Percentiles rank a stretch among this genome's conserved stretches.
These are phyloP conservation scores for Sungouiella blattae DNA, from an alignment of 805 yeast species.

Conservation along the genomic window DNA sequence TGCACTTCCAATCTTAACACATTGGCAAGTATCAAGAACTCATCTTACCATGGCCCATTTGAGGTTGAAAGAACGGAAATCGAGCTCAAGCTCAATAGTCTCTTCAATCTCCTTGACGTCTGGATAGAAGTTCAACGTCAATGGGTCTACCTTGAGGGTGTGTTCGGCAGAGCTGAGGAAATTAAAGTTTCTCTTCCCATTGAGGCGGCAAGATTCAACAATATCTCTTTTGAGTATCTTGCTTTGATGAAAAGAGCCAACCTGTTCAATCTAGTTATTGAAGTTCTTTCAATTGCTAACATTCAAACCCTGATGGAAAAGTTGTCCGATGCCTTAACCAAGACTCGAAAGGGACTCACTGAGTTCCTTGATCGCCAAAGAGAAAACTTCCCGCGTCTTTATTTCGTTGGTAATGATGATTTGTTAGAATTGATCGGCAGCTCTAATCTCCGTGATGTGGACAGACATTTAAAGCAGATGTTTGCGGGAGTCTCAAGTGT, in stretches of 20 bases:
- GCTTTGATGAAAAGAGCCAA: slow-evolving; percentile 47
- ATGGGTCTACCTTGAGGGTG: slow-evolving; percentile 83
- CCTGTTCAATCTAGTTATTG: slow-evolving; percentile 51
- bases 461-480: slow-evolving; percentile 65
- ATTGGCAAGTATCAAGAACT: slow-evolving; percentile 65
- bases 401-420: slow-evolving; percentile 89
- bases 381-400: slow-evolving; percentile 72
- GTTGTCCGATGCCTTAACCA: slow-evolving; percentile 51
- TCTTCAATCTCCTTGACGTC: slow-evolving; percentile 51
- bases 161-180: slow-evolving; percentile 57
- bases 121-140: slow-evolving; percentile 89
- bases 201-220: slow-evolving; percentile 65
- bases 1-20: slow-evolving; percentile 60
- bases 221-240: slow-evolving; percentile 60
- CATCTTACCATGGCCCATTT: slow-evolving; percentile 58
- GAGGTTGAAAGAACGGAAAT: slow-evolving; percentile 54
- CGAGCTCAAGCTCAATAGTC: slow-evolving; percentile 51
- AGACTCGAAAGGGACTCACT: slow-evolving; percentile 61
- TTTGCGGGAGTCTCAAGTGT: slow-evolving; percentile 60
- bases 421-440: slow-evolving; percentile 78
- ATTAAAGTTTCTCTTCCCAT: slow-evolving; percentile 61
- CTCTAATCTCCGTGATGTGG: slow-evolving; percentile 42
- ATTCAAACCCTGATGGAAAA: slow-evolving; percentile 46
- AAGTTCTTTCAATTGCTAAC: slow-evolving; percentile 49
- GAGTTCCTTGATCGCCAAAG: slow-evolving; percentile 82